Percentiles rank a stretch among this genome's conserved stretches.
Conservation (phyloP, 768 basidiomycete genomes). For the Chiua virens region DNA sequence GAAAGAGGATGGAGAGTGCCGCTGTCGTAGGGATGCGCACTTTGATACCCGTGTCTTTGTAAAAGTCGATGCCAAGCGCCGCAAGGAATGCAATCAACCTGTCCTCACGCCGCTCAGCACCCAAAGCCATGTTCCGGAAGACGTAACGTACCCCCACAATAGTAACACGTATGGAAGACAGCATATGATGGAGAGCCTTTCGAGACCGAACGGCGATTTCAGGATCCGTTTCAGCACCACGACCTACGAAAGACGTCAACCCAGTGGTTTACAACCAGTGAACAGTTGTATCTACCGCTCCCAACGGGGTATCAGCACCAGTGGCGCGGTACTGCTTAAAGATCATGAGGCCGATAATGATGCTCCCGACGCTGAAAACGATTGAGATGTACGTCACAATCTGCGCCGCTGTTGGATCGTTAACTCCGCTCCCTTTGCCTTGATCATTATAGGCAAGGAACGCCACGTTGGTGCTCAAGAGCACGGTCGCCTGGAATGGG, state of each 20-base stretch:
- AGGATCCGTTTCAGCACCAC: conserved; percentile 28
- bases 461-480: conserved; percentile 25
- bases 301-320: conserved; percentile 30
- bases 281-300: conserved; percentile 19
- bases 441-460: conserved; percentile 20
- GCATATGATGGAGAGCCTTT: conserved; percentile 39
- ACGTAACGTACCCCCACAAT: conserved; percentile 37
- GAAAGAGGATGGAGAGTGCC: conserved; percentile 19
- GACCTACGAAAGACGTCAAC: conserved; percentile 17
- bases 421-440: not conserved
- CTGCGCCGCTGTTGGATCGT: conserved; percentile 17
- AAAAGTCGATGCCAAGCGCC: conserved; percentile 32
- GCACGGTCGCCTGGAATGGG: conserved; percentile 26
- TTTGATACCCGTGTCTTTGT: conserved; percentile 20
- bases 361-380: conserved; percentile 30
- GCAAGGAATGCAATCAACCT: conserved; percentile 38
- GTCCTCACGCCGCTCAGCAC: not conserved
- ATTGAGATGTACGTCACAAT: conserved; percentile 30
- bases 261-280: not conserved
- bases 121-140: not conserved
- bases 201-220: conserved; percentile 28
- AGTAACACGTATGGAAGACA: conserved; percentile 41
- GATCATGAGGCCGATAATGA: conserved; percentile 29
- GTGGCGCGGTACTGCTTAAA: conserved; percentile 35
- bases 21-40: conserved; percentile 29